phyloP scores from a whole-genome alignment of 768 basidiomycete genomes.

The Wakefieldia striispora region DNA sequence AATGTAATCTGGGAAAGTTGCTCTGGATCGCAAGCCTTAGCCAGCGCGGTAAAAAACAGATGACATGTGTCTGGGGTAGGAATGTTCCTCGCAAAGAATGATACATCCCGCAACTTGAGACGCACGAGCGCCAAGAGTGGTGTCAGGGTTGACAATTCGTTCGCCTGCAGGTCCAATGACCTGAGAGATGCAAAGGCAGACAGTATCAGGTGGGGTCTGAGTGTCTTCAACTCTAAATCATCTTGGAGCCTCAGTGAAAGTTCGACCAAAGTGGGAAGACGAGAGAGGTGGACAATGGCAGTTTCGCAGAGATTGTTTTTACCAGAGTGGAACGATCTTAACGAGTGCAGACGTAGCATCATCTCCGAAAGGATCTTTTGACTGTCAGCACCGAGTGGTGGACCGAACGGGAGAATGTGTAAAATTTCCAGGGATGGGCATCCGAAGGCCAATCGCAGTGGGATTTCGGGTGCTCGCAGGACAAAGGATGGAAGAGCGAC shows the following conservation, averaged over 20 bases:
- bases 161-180: slow-evolving; percentile 8
- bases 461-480: too few relatives aligned
- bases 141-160: slow-evolving; percentile 8
- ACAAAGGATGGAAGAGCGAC: too few relatives aligned
- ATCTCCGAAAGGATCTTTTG: slow-evolving; percentile 19
- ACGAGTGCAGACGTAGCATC: too few relatives aligned
- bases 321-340: slow-evolving; percentile 1
- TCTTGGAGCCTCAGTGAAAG: slow-evolving; percentile 20
- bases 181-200: slow-evolving; percentile 16
- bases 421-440: slow-evolving; percentile 21
- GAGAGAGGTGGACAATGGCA: too few relatives aligned
- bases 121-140: slow-evolving; percentile 14
- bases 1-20: too few relatives aligned
- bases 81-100: slow-evolving; percentile 9
- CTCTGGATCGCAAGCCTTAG: slow-evolving; percentile 10
- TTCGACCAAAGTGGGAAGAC: slow-evolving; percentile 8
- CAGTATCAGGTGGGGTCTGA: slow-evolving; percentile 7
- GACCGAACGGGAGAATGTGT: neutral
- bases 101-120: slow-evolving; percentile 13
- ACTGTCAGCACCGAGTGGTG: too few relatives aligned
- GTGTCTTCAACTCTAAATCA: too few relatives aligned
- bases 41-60: slow-evolving; percentile 20
- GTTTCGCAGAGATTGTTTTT: slow-evolving; percentile 22
- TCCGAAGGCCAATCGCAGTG: slow-evolving; percentile 13
- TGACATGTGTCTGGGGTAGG: slow-evolving; percentile 19